Evolutionary conservation across 2,329 filamentous ascomycete genomes (phyloP).

Genomic region (Penicillium fuscoglaucum): DNA sequence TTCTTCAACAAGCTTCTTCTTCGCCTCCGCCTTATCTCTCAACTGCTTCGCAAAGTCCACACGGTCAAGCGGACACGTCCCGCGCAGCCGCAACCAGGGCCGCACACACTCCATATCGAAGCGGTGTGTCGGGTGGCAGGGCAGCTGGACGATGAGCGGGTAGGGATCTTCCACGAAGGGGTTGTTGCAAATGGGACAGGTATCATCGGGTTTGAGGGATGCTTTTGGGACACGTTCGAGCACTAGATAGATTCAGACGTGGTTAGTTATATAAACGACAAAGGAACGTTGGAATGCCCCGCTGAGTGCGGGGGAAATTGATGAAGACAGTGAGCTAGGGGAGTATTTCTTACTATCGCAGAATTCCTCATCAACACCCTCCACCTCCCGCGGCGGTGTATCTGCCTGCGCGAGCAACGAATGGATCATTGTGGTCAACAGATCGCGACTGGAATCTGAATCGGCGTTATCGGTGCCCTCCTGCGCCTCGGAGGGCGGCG

Average conservation of each 20-base stretch:
- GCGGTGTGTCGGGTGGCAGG: slow-evolving; percentile 61
- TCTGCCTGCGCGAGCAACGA: slow-evolving; percentile 57
- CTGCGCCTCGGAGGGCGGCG: slow-evolving; percentile 38
- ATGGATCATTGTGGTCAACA: slow-evolving; percentile 58
- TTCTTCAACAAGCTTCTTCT: slow-evolving; percentile 43
- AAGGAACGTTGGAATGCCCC: background rate
- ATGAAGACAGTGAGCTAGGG: background rate
- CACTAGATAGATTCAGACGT: slow-evolving; percentile 33
- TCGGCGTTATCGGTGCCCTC: slow-evolving; percentile 24
- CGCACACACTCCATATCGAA: slow-evolving; percentile 67
- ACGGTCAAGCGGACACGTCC: slow-evolving; percentile 64
- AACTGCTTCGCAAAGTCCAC: slow-evolving; percentile 59
- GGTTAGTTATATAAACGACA: background rate
- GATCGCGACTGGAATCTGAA: slow-evolving; percentile 39
- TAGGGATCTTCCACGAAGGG: slow-evolving; percentile 63
- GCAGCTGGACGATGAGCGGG: slow-evolving; percentile 63
- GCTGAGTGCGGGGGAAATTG: background rate
- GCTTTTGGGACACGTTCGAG: slow-evolving; percentile 61
- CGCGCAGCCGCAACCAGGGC: slow-evolving; percentile 64
- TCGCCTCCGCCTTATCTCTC: slow-evolving; percentile 53
- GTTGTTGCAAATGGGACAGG: slow-evolving; percentile 62
- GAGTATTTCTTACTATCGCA: slow-evolving; percentile 48
- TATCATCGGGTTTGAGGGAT: slow-evolving; percentile 53
- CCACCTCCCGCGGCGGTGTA: slow-evolving; percentile 59
- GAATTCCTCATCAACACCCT: slow-evolving; percentile 63